Evolutionary conservation across 2,329 filamentous ascomycete genomes (phyloP).

Genomic region (Metarhizium brunneum): DNA sequence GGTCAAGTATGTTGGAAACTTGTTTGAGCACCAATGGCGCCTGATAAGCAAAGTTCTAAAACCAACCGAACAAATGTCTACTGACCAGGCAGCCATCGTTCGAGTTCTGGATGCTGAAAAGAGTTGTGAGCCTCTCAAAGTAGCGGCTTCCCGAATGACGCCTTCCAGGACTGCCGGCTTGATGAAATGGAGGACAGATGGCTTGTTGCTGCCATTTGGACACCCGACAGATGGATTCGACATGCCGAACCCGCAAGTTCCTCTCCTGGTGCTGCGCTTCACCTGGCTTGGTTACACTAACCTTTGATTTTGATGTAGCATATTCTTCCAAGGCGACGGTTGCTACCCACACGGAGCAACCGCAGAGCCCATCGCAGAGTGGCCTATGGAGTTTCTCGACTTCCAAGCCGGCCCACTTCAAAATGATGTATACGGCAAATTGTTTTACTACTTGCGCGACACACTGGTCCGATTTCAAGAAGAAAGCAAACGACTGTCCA

Average conservation of each 20-base stretch:
- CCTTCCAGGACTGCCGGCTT: slow-evolving; percentile 9
- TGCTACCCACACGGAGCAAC: slow-evolving; percentile 4
- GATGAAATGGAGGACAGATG: slow-evolving; percentile 13
- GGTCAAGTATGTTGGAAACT: background rate
- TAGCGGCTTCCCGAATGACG: slow-evolving; percentile 9
- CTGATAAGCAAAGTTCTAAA: background rate
- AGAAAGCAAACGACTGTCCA: background rate
- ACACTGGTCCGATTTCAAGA: slow-evolving; percentile 13
- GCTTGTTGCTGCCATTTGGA: slow-evolving; percentile 14
- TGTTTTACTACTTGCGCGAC: slow-evolving; percentile 17
- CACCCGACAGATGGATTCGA: slow-evolving; percentile 10
- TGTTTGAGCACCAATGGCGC: background rate
- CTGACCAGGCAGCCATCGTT: background rate
- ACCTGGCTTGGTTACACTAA: background rate
- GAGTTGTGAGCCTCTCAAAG: slow-evolving; percentile 2
- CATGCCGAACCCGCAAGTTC: slow-evolving; percentile 14
- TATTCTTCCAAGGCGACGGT: slow-evolving; percentile 4
- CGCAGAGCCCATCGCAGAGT: slow-evolving; percentile 17
- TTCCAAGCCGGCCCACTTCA: slow-evolving; percentile 6
- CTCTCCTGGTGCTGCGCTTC: background rate
- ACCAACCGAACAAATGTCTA: background rate
- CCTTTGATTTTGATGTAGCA: background rate
- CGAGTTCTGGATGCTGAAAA: background rate
- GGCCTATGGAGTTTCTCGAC: slow-evolving; percentile 18
- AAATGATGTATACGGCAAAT: slow-evolving; percentile 19